A percentile compares a stretch with the other conserved stretches of the same genome.
These are phyloP conservation scores for Penicillium fuscoglaucum DNA, from an alignment of 2,329 filamentous ascomycete species.

Conservation along the genomic window DNA sequence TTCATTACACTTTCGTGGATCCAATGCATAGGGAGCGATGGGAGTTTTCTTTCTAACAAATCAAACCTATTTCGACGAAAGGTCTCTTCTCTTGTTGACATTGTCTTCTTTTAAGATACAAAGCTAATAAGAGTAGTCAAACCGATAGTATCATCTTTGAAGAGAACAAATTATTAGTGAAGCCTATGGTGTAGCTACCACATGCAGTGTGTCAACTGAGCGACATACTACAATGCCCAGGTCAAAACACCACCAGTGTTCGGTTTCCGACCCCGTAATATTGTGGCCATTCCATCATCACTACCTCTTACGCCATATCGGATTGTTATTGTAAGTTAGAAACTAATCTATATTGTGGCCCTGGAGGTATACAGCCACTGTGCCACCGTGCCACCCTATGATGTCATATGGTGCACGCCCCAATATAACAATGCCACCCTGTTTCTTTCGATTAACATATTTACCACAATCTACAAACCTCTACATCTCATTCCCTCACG, in stretches of 20 bases:
- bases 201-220: too few relatives aligned
- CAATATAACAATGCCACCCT: conserved; percentile 2
- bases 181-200: too few relatives aligned
- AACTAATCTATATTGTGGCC: not conserved
- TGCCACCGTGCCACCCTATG: conserved; percentile 5
- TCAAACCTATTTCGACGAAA: not conserved
- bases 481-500: not conserved
- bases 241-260: not conserved
- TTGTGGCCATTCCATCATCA: not conserved
- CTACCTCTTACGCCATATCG: not conserved
- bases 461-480: not conserved
- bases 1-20: not conserved
- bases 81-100: not conserved
- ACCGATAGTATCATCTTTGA: too few relatives aligned
- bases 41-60: not conserved
- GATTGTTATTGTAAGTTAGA: not conserved
- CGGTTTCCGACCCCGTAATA: not conserved
- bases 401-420: conserved; percentile 5
- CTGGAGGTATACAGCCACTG: not conserved
- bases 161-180: too few relatives aligned
- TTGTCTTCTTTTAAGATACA: not conserved
- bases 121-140: too few relatives aligned
- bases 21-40: not conserved
- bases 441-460: not conserved
- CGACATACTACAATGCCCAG: not conserved